Base-by-base conservation (phyloP, 768 basidiomycete genomes). In the Pleurotus giganteus region DNA sequence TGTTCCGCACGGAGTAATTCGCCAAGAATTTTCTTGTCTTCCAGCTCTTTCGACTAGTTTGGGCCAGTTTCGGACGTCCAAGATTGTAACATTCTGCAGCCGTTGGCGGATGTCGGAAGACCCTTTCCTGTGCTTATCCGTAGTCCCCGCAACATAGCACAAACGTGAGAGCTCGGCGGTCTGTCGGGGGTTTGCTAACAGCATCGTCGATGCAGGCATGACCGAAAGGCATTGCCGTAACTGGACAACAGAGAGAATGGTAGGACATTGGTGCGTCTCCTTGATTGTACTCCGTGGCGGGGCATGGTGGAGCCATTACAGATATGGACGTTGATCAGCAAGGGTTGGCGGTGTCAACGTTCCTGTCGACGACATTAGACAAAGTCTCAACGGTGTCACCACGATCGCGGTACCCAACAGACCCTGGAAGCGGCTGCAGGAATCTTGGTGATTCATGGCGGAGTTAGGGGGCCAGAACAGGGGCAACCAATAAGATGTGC, bases 401-500 rank as follows among this genome's bases (percentile, higher is more conserved):
- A 88, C 85, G 88, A 65, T 89, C 86, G 32, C 86, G 79, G 86
- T 86, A 89, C 56, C 76, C 69, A 11, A 81, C 78, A 15, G 63
- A 64, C 23, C 83, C 81, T 58, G 74, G 88, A 82, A 51, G 85
- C 74, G 34, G 82, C 87, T 87, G 45, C 4, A 21, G 15, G 24
- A 45, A 57, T 15, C 13, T 6, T 32, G 19, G 17, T 29, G 27
- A 27, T 36, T 50, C 17, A 9, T 8, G 43, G 4, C 7, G 12
- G 4, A 17, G 43, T 23, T n/a, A n/a, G n/a, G 88, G 87, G 9
- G 69, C 71, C 32, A 91, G 68, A 0, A 91, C 89, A 1, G 90
- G 90, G 0, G 89, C 89, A 50, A 92, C 82, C 37, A 92, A n/a
- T n/a, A n/a, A 79, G 46, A 93, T 77, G 58, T 86, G 79, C 15